A percentile compares a stretch with the other conserved stretches of the same genome.
phyloP scores from a whole-genome alignment of 257 asterid species.

The Lycium barbarum region DNA sequence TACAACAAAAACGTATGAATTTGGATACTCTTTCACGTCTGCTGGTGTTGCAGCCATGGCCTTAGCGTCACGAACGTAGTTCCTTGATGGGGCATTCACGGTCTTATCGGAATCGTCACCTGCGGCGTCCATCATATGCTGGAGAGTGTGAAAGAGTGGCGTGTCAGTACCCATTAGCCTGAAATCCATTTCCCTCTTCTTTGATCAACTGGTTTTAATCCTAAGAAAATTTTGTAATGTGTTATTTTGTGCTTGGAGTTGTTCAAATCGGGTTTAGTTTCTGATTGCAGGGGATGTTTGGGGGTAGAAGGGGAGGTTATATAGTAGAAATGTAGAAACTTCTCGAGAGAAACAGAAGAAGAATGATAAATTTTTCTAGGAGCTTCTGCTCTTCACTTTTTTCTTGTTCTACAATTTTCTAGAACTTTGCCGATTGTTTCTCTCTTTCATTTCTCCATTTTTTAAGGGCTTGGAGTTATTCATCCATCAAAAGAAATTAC shows the following conservation, averaged over 20 bases:
- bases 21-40: constrained; percentile 47
- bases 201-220: no score
- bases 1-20: constrained; percentile 44
- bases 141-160: constrained; percentile 36
- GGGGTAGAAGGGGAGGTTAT: no score
- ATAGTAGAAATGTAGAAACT: constrained; percentile 16
- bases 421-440: not conserved
- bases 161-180: constrained; percentile 37
- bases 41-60: constrained; percentile 58
- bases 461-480: no score
- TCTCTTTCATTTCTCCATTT: no score
- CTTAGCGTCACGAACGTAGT: constrained; percentile 50
- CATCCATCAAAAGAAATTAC: no score
- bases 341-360: constrained; percentile 36
- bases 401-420: not conserved
- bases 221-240: not conserved
- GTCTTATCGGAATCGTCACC: constrained; percentile 42
- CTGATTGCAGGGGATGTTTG: not conserved
- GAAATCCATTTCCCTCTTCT: constrained; percentile 36
- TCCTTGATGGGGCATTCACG: constrained; percentile 30
- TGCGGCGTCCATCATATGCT: constrained; percentile 37
- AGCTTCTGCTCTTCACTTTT: not conserved
- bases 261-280: not conserved
- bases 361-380: not conserved
- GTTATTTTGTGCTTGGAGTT: not conserved